A percentile compares a stretch with the other conserved stretches of the same genome.
Evolutionary conservation across 371 early-diverging fungal genomes (phyloP).

Genomic region (Rhizopus sp.): DNA sequence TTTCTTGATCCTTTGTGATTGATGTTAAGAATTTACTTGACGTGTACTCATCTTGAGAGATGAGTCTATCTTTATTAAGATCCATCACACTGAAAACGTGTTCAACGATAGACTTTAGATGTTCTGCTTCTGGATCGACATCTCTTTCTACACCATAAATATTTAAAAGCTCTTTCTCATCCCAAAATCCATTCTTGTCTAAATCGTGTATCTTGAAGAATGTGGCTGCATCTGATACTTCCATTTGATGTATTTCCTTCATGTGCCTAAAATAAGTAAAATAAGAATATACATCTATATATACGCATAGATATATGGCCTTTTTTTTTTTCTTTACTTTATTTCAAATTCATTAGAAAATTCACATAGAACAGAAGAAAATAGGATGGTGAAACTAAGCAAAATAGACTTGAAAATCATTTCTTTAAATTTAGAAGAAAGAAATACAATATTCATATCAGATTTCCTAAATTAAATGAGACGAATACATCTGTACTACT

Average conservation of each 20-base stretch:
- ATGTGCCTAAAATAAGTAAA: slow-evolving; percentile 30
- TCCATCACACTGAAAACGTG: slow-evolving; percentile 44
- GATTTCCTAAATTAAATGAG: too few species aligned
- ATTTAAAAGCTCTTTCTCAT: slow-evolving; percentile 28
- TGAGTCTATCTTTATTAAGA: slow-evolving; percentile 26
- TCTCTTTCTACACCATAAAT: slow-evolving; percentile 43
- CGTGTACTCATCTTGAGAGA: slow-evolving; percentile 41
- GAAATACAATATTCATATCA: neutral
- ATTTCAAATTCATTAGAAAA: slow-evolving; percentile 11
- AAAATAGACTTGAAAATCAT: neutral
- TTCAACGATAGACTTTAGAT: slow-evolving; percentile 42
- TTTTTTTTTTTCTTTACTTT: slow-evolving; percentile 7
- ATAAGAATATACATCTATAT: neutral
- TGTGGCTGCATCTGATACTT: slow-evolving; percentile 40
- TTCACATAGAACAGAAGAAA: neutral
- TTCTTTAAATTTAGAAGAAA: neutral
- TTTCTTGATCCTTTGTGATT: slow-evolving; percentile 19
- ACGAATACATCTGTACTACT: too few species aligned
- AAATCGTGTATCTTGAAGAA: slow-evolving; percentile 48
- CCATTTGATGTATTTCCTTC: slow-evolving; percentile 35
- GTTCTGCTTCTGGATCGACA: slow-evolving; percentile 34
- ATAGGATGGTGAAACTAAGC: neutral
- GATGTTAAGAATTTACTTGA: slow-evolving; percentile 21
- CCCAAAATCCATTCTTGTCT: slow-evolving; percentile 41
- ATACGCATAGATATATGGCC: neutral